These are phyloP conservation scores for Durusdinium trenchii DNA, from an alignment of 73 alveolate species.

Conservation along the genomic window DNA sequence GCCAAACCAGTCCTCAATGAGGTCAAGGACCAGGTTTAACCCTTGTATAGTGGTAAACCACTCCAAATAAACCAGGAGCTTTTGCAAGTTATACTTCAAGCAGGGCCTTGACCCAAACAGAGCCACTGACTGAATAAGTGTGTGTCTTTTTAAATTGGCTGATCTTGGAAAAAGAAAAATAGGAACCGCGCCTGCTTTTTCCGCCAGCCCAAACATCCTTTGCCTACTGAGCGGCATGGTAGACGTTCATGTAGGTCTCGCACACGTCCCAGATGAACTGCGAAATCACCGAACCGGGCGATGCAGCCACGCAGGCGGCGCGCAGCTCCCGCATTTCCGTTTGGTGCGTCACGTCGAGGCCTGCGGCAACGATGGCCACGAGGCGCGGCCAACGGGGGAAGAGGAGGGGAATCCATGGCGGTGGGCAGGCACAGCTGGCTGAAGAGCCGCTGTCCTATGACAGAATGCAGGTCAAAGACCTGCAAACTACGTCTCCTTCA, in stretches of 20 bases:
- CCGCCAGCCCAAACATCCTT: too few species aligned
- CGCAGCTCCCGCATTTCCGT: conserved; percentile 82
- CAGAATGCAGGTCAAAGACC: background rate
- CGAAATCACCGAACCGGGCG: conserved; percentile 1
- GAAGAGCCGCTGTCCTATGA: background rate
- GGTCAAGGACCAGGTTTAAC: too few species aligned
- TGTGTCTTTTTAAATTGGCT: too few species aligned
- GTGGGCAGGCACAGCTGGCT: background rate
- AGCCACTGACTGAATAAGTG: too few species aligned
- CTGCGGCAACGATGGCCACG: background rate
- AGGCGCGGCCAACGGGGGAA: background rate
- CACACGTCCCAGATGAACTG: conserved; percentile 79
- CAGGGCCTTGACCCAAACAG: too few species aligned
- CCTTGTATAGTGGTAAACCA: too few species aligned
- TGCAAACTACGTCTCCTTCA: too few species aligned
- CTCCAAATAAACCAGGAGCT: too few species aligned
- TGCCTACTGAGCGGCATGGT: conserved; percentile 53
- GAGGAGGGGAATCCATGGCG: background rate
- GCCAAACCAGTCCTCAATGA: too few species aligned
- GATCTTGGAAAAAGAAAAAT: too few species aligned
- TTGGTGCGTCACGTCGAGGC: conserved; percentile 79
- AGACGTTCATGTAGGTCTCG: conserved; percentile 73
- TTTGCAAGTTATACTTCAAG: too few species aligned
- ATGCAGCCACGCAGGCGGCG: background rate
- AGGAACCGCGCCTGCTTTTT: too few species aligned